Conservation (phyloP, 1,284 basidiomycete species). For the Thelephora terrestris region DNA sequence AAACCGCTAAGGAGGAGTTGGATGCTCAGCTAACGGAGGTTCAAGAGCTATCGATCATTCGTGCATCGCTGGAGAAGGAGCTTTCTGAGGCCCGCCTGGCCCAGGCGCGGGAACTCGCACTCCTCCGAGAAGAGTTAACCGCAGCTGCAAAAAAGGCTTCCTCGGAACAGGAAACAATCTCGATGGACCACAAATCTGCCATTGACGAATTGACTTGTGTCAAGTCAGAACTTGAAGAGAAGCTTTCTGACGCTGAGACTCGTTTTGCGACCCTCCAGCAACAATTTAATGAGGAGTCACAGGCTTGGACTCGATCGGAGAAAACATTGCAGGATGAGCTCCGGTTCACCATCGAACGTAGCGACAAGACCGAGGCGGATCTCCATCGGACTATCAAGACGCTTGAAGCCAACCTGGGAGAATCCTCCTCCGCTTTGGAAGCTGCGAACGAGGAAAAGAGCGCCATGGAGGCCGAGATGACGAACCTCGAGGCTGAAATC, state of each 20-base stretch:
- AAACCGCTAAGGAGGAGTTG: slow-evolving; percentile 13
- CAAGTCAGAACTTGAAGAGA: slow-evolving; percentile 16
- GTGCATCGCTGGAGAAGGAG: slow-evolving; percentile 13
- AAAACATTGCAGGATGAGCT: slow-evolving; percentile 11
- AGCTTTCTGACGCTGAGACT: slow-evolving; percentile 11
- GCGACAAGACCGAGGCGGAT: slow-evolving; percentile 16
- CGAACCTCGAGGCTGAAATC: slow-evolving; percentile 49
- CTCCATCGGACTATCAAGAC: slow-evolving; percentile 20
- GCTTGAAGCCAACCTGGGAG: slow-evolving; percentile 20
- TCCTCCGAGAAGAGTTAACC: slow-evolving; percentile 20
- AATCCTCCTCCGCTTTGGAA: slow-evolving; percentile 15
- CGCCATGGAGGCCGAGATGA: slow-evolving; percentile 41
- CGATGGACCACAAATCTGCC: slow-evolving; percentile 3
- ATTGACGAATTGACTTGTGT: slow-evolving; percentile 14
- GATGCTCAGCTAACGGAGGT: slow-evolving; percentile 8
- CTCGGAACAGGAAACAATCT: too few relatives aligned
- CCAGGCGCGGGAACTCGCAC: slow-evolving; percentile 18
- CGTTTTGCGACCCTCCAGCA: slow-evolving; percentile 12
- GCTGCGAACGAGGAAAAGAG: slow-evolving; percentile 38
- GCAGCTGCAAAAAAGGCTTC: neutral
- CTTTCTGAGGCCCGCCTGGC: slow-evolving; percentile 13
- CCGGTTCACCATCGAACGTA: slow-evolving; percentile 7
- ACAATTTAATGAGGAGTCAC: slow-evolving; percentile 28
- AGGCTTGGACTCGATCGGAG: slow-evolving; percentile 21
- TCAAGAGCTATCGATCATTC: slow-evolving; percentile 12